phyloP scores from a whole-genome alignment of 768 basidiomycete species.

The Amanita polypyramis region DNA sequence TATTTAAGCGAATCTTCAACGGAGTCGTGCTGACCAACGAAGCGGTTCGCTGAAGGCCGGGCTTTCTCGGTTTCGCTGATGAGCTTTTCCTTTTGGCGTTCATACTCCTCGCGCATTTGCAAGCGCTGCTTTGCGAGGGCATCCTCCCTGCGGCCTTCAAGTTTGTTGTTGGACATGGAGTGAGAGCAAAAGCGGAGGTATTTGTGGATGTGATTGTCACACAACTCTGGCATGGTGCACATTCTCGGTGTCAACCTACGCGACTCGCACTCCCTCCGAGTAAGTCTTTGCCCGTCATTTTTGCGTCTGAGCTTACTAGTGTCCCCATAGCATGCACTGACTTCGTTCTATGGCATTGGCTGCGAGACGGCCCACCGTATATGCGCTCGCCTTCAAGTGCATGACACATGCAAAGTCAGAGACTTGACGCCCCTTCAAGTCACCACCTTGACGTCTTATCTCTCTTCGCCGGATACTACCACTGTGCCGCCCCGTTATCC shows the following conservation, averaged over 20 bases:
- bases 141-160: constrained; percentile 81
- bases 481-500: constrained; percentile 55
- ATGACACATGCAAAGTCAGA: constrained; percentile 71
- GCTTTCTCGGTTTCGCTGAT: constrained; percentile 89
- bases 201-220: constrained; percentile 6
- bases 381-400: constrained; percentile 88
- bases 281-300: constrained; percentile 23
- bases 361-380: constrained; percentile 64
- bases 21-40: constrained; percentile 89
- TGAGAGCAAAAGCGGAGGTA: constrained; percentile 8
- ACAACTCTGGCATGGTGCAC: constrained; percentile 54
- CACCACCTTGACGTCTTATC: constrained; percentile 86
- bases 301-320: background rate
- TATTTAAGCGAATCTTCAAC: constrained; percentile 91
- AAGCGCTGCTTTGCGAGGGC: constrained; percentile 76
- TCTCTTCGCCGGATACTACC: constrained; percentile 80
- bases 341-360: constrained; percentile 83
- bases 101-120: constrained; percentile 71
- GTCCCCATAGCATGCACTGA: constrained; percentile 68
- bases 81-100: constrained; percentile 71
- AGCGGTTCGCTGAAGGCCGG: constrained; percentile 77
- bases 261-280: constrained; percentile 68
- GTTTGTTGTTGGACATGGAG: constrained; percentile 64
- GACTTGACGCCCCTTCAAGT: constrained; percentile 81
- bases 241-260: constrained; percentile 78